phyloP scores from a whole-genome alignment of 768 basidiomycete genomes.

The Kwoniella sp. region DNA sequence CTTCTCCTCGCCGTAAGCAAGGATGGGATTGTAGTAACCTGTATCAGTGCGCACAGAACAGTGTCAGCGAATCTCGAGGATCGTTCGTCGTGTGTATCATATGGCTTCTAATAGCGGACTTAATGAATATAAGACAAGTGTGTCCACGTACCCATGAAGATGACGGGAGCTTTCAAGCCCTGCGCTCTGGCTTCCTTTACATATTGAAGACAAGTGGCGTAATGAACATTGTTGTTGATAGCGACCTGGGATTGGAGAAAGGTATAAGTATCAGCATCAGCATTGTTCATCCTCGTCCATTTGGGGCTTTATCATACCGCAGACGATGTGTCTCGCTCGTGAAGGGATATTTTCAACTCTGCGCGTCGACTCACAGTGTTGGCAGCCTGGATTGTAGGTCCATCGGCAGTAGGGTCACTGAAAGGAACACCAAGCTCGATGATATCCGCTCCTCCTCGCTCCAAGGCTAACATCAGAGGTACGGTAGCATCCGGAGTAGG shows the following conservation, averaged over 20 bases:
- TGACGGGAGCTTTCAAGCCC: slow-evolving; percentile 79
- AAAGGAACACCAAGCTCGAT: slow-evolving; percentile 95
- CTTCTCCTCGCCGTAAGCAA: slow-evolving; percentile 93
- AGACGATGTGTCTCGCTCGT: no score
- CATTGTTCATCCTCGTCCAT: no score
- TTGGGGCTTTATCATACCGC: no score
- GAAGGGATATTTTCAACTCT: no score
- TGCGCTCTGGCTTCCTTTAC: slow-evolving; percentile 75
- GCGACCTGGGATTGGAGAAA: slow-evolving; percentile 65
- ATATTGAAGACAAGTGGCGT: slow-evolving; percentile 70
- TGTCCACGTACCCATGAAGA: slow-evolving; percentile 90
- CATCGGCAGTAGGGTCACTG: slow-evolving; percentile 95
- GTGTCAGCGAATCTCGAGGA: not conserved
- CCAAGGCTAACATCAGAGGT: slow-evolving; percentile 84
- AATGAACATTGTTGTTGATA: slow-evolving; percentile 76
- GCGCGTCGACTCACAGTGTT: slow-evolving; percentile 73
- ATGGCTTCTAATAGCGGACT: no score
- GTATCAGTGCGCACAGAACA: no score
- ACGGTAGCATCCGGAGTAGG: slow-evolving; percentile 78
- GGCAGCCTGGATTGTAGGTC: slow-evolving; percentile 85
- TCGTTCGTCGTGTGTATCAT: no score
- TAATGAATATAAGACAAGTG: no score
- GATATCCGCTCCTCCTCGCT: slow-evolving; percentile 87
- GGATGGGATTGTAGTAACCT: slow-evolving; percentile 97
- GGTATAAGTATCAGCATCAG: no score